phyloP scores from a whole-genome alignment of 768 basidiomycete species.

The Tephrocybe sp. region DNA sequence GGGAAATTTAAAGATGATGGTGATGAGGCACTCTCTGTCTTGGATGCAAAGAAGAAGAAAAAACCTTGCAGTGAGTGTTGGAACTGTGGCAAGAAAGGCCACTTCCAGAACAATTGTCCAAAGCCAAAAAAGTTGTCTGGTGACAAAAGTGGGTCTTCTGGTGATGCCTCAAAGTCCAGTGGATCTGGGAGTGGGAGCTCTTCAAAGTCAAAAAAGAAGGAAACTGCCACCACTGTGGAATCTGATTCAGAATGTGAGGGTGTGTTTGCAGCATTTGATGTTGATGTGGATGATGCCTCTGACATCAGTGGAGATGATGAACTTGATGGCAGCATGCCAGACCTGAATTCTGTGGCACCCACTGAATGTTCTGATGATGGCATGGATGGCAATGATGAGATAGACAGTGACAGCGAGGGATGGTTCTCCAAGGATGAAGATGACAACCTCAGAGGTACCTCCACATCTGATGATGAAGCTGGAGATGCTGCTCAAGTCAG shows the following conservation, averaged over 20 bases:
- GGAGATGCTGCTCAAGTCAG: background rate
- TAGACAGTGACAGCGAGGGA: background rate
- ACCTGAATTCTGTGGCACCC: too few species aligned
- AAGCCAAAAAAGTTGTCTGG: conserved; percentile 18
- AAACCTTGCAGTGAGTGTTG: conserved; percentile 21
- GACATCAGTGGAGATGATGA: background rate
- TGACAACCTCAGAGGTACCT: background rate
- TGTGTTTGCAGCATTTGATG: background rate
- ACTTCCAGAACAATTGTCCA: conserved; percentile 23
- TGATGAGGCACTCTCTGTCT: conserved; percentile 19
- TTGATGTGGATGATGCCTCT: conserved; percentile 1
- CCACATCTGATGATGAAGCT: background rate
- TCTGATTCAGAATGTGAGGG: conserved; percentile 7
- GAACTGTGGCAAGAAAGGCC: conserved; percentile 27
- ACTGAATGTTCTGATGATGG: too few species aligned
- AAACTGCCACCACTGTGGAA: conserved; percentile 16
- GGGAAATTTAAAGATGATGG: conserved; percentile 15
- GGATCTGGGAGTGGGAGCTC: conserved; percentile 11
- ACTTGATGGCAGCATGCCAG: background rate
- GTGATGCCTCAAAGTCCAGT: conserved; percentile 8
- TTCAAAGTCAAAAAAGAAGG: too few species aligned
- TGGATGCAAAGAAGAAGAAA: background rate
- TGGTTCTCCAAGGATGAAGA: conserved; percentile 3
- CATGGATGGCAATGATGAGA: too few species aligned
- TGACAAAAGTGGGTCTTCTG: too few species aligned